Percentiles rank a stretch among this genome's conserved stretches.
phyloP scores from a whole-genome alignment of 495 filamentous ascomycete genomes.

The Penicillium daleae region DNA sequence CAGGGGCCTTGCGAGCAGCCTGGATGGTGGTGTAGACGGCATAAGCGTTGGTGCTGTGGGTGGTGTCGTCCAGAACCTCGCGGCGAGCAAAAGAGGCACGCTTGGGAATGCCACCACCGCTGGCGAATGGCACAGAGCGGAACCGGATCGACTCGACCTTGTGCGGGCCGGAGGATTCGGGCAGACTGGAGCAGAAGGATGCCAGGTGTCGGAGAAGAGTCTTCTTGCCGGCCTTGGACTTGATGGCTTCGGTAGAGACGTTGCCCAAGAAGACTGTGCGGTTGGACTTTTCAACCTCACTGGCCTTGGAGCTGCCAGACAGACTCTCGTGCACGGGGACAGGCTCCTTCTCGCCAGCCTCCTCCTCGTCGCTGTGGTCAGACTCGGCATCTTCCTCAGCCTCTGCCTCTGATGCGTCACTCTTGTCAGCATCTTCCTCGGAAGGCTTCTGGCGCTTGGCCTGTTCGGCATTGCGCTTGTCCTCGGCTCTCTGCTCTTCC shows the following conservation, averaged over 20 bases:
- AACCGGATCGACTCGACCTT: constrained; percentile 90
- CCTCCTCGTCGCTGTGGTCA: constrained; percentile 34
- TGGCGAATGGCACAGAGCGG: constrained; percentile 82
- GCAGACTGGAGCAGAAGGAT: constrained; percentile 56
- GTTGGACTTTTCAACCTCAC: constrained; percentile 80
- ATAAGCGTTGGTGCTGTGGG: constrained; percentile 93
- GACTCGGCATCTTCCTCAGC: constrained; percentile 17
- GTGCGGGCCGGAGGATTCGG: constrained; percentile 53
- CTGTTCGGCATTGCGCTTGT: constrained; percentile 41
- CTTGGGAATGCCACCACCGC: constrained; percentile 74
- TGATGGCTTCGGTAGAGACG: constrained; percentile 79
- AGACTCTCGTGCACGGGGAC: constrained; percentile 63
- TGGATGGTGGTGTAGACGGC: constrained; percentile 76
- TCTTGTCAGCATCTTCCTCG: constrained; percentile 14
- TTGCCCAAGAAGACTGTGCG: constrained; percentile 95
- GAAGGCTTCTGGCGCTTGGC: constrained; percentile 31
- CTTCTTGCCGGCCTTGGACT: constrained; percentile 78
- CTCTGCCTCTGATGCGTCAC: constrained; percentile 22
- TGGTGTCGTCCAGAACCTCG: constrained; percentile 81
- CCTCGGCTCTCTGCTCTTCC: constrained; percentile 56
- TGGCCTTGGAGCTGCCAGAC: constrained; percentile 38
- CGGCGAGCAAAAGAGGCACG: constrained; percentile 86
- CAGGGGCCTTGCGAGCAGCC: constrained; percentile 75
- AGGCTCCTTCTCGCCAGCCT: constrained; percentile 23
- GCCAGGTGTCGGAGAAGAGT: constrained; percentile 68